Evolutionary conservation across 2,329 filamentous ascomycete species (phyloP).

Genomic region (Sclerotinia nivalis): DNA sequence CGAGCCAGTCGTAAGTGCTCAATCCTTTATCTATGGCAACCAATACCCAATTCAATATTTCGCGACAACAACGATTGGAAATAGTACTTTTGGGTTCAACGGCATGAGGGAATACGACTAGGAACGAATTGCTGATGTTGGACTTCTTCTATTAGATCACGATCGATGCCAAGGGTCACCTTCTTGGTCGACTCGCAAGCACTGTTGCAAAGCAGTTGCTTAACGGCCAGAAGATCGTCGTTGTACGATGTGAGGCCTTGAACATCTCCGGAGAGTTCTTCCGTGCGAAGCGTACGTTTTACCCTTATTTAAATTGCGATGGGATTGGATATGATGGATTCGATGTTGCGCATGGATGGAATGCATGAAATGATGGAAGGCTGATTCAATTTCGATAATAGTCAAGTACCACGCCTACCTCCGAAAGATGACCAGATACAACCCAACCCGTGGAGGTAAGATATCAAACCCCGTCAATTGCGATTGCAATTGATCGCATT

Average conservation of each 20-base stretch:
- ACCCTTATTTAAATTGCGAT: constrained; percentile 21
- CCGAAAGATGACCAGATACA: constrained; percentile 99
- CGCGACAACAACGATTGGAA: constrained; percentile 19
- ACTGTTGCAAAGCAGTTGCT: constrained; percentile 99
- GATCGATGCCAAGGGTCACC: constrained; percentile 99
- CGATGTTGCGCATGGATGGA: constrained; percentile 25
- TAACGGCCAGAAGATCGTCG: constrained; percentile 98
- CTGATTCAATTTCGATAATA: constrained; percentile 59
- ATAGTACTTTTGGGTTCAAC: constrained; percentile 20
- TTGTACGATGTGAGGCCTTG: constrained; percentile 97
- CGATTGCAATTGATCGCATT: constrained; percentile 18
- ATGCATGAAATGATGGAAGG: constrained; percentile 29
- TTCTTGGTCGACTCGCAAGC: constrained; percentile 97
- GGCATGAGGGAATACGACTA: constrained; percentile 29
- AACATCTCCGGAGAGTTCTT: constrained; percentile 99
- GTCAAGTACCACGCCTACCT: constrained; percentile 99
- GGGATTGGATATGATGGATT: constrained; percentile 26
- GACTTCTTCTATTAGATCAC: constrained; percentile 67
- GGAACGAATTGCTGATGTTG: constrained; percentile 41
- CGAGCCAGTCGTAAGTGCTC: constrained; percentile 67
- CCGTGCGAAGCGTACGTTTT: constrained; percentile 96
- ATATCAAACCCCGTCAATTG: constrained; percentile 26
- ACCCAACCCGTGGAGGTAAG: constrained; percentile 97
- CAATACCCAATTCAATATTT: constrained; percentile 23
- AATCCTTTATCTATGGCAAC: constrained; percentile 16